Evolutionary conservation across 164 flowering plant genomes (phyloP).

Genomic region (Brasenia schreberi): DNA sequence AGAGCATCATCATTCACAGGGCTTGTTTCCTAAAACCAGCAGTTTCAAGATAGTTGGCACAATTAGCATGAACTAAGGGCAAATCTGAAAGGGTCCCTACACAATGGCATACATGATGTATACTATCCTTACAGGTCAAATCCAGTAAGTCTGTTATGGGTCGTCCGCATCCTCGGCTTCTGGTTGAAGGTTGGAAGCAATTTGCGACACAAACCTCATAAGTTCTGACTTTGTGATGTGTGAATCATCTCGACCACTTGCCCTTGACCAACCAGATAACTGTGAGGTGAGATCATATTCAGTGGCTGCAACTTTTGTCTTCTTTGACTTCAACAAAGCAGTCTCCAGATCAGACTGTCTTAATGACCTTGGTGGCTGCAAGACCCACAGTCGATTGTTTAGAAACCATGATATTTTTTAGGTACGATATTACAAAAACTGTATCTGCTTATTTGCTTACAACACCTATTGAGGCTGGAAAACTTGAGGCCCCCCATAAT

Average conservation of each 20-base stretch:
- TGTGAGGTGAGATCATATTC: conserved; percentile 42
- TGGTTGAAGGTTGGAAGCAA: conserved; percentile 42
- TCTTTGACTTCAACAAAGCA: conserved; percentile 42
- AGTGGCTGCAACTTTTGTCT: conserved; percentile 53
- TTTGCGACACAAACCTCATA: conserved; percentile 71
- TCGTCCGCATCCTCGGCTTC: conserved; percentile 29
- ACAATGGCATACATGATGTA: too few species aligned
- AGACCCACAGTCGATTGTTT: not conserved
- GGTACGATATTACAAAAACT: too few species aligned
- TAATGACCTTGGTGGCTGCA: conserved; percentile 65
- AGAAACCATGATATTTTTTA: not conserved
- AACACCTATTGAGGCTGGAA: not conserved
- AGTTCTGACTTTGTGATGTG: conserved; percentile 61
- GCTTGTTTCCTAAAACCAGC: too few species aligned
- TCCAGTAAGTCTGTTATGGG: too few species aligned
- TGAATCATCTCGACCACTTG: conserved; percentile 39
- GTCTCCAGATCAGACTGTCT: conserved; percentile 62
- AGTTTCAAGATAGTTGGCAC: too few species aligned
- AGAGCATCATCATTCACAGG: too few species aligned
- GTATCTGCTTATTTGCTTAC: not conserved
- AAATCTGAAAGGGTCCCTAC: too few species aligned
- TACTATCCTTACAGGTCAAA: too few species aligned
- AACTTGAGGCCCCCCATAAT: too few species aligned
- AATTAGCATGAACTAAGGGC: too few species aligned
- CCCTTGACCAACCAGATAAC: conserved; percentile 29